Conservation (phyloP, 2,329 filamentous ascomycete species). For the Venturia effusa region DNA sequence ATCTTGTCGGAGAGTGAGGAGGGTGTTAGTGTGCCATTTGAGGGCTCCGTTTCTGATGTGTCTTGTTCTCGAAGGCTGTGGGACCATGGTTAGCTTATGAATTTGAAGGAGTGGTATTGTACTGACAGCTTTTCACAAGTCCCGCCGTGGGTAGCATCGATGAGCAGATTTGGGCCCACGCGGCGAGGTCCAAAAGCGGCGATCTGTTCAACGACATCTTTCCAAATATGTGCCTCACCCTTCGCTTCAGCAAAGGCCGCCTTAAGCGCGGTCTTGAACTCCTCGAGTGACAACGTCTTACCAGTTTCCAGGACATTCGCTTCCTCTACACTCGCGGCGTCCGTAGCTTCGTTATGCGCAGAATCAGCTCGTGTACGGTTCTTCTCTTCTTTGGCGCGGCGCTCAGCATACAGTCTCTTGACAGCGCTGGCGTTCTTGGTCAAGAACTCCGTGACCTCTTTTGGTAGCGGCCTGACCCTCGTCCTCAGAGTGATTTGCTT, state of each 20-base stretch:
- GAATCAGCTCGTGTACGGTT: constrained; percentile 29
- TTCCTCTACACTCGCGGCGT: constrained; percentile 35
- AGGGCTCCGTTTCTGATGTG: background rate
- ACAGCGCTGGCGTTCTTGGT: constrained; percentile 69
- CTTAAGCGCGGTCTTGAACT: constrained; percentile 66
- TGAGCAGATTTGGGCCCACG: constrained; percentile 76
- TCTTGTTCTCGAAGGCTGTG: constrained; percentile 4
- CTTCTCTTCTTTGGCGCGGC: constrained; percentile 38
- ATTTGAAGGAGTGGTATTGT: background rate
- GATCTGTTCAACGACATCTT: constrained; percentile 65
- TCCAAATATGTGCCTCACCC: constrained; percentile 66
- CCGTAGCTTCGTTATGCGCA: constrained; percentile 25
- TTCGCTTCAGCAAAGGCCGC: constrained; percentile 60
- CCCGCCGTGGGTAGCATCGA: constrained; percentile 66
- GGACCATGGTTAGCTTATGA: background rate
- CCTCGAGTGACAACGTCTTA: constrained; percentile 55
- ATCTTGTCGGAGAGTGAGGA: constrained; percentile 82
- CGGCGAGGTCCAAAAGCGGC: constrained; percentile 81
- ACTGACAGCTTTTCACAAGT: constrained; percentile 64
- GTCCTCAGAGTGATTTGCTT: constrained; percentile 75
- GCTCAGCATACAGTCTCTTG: constrained; percentile 66
- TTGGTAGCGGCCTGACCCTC: constrained; percentile 67
- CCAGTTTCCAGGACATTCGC: constrained; percentile 45
- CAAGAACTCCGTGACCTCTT: constrained; percentile 73
- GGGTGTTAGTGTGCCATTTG: constrained; percentile 32